Conservation (phyloP, 257 asterid genomes). For the Verbena officinalis region DNA sequence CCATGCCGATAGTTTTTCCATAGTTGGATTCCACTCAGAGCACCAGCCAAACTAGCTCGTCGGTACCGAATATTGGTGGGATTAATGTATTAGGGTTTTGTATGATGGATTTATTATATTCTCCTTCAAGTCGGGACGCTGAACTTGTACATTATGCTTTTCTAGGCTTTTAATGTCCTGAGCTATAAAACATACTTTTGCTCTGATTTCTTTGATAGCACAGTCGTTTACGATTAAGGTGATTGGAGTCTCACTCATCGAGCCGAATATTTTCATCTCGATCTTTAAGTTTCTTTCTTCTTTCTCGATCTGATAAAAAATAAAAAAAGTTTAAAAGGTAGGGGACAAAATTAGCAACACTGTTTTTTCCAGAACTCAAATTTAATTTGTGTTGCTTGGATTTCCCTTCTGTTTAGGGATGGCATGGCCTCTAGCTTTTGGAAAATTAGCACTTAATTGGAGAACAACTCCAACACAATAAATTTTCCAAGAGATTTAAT, state of each 20-base stretch:
- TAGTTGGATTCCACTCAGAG: too few relatives aligned
- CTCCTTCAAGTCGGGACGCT: conserved; percentile 98
- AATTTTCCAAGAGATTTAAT: too few relatives aligned
- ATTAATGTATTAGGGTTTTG: conserved; percentile 88
- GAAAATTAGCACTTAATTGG: neutral
- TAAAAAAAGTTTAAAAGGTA: too few relatives aligned
- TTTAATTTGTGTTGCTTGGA: neutral
- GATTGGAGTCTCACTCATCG: conserved; percentile 75
- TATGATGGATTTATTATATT: conserved; percentile 78
- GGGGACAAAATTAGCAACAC: neutral
- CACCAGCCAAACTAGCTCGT: too few relatives aligned
- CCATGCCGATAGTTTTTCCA: too few relatives aligned
- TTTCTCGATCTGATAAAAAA: too few relatives aligned
- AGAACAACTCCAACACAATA: too few relatives aligned
- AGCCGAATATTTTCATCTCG: conserved; percentile 61
- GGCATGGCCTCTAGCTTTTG: neutral
- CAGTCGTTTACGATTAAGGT: conserved; percentile 88
- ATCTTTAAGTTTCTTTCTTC: conserved; percentile 84
- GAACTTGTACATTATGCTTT: conserved; percentile 89
- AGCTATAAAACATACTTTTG: conserved; percentile 92
- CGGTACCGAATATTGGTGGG: conserved; percentile 93
- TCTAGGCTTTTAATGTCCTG: conserved; percentile 89
- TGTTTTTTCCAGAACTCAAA: neutral
- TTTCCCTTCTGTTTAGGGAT: neutral
- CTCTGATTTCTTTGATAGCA: too few relatives aligned